Base-by-base conservation (phyloP, 2,329 filamentous ascomycete genomes). In the Talaromyces piceae region DNA sequence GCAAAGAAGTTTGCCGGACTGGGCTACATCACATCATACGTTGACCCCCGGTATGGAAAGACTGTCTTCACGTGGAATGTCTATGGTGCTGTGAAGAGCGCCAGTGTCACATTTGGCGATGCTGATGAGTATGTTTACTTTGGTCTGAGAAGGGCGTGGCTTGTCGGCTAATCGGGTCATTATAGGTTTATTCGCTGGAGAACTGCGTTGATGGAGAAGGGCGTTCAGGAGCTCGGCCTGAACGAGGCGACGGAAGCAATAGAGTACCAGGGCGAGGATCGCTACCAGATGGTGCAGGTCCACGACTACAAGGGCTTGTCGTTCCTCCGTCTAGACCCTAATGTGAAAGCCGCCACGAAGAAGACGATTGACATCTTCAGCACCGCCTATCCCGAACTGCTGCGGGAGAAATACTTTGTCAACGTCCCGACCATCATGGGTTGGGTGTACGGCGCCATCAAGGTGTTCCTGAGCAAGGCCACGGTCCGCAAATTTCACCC, bases 391-490 rank as follows among this genome's bases (percentile, higher is more conserved):
- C 91, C 91, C 0, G 91, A 96, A 74, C 82, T 95, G 8, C 78
- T 96, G 45, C 82, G 82, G 61, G 82, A 91, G 73, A 96, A 96
- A 76, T 96, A 91, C 78, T 96, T 96, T 66, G 87, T 96, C 72
- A 96, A 96, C 63, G 88, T 96, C 5, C 91, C 91, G 0, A 71
- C 84, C 51, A 77, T 96, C 62, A 96, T 96, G 91, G 87, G 88
- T 51, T 96, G 91, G 77, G 80, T 90, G 65, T 90, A 87, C 67
- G 74, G 76, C 18, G 78, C 84, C 49, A 84, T 90, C 74, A 90
- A 89, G 74, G 70, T 88, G 16, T 85, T 91, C 66, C 74, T 90
- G 41, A 82, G 84, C 26, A 76, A 82, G 46, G 84, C 86, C 63
- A 90, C 87, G 1, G 77, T 86, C 58, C 84, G 84, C 73, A 90